Evolutionary conservation across 805 yeast genomes (phyloP), one percentile per base, ranked within the genome.

Genomic region (Candida yuanshanica): DNA sequence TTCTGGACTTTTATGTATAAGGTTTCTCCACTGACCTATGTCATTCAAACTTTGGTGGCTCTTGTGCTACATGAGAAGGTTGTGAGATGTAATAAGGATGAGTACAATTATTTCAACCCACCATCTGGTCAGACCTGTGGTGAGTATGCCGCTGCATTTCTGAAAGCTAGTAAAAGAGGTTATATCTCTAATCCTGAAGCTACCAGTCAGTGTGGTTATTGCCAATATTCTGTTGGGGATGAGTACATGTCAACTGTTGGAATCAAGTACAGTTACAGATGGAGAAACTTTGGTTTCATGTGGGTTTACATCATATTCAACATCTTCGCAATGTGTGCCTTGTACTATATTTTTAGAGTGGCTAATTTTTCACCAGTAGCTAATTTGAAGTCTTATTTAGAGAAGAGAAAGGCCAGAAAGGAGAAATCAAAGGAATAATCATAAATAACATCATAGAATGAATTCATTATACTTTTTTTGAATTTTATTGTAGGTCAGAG

Each of bases 1-100:
- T 86, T 86, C 66, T 85, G 86, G 85, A 65, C 69, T 21, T 81
- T 79, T 63, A 77, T 81, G 83, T 81, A 79, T 66, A 67, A 84
- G 55, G 70, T 67, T 16, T 75, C 79, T 20, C 86, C 88, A 16
- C 65, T 79, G 47, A 77, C 85, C 0, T 81, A 79, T 49, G 68
- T 79, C 62, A 63, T 81, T 42, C 60, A 66, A 12, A 68, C 77
- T 20, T 69, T 82, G 46, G 67, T 79, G 39, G 69, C 65, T 27
- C 63, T 56, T 20, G 63, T 72, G 32, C 64, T 72, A 51, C 81
- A 80, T 47, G 74, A 69, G 35, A 67, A 75, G 46, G 53, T 57
- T 22, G 83, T 84, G 12, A 51, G 39, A 13, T 83, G 89, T 59
- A 51, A 58, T 8, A 49, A 45, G 2, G 46, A 51, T 14, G 90